Evolutionary conservation across 768 basidiomycete genomes (phyloP), one percentile per base, ranked within the genome.

Genomic region (Cystofilobasidium macerans): DNA sequence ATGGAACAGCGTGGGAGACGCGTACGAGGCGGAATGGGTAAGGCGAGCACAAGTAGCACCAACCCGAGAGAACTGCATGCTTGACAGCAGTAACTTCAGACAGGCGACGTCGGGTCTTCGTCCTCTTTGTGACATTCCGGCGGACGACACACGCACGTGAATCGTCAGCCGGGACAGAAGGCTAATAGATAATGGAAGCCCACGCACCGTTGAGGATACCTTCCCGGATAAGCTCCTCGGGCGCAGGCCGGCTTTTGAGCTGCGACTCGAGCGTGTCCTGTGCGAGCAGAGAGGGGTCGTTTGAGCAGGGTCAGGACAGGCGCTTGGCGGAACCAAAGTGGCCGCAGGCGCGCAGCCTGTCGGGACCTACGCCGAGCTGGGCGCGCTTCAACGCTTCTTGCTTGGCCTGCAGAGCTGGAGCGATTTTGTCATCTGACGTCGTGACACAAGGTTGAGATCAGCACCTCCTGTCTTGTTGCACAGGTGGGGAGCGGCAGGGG

Each of bases 261-360:
- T 81, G 81, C 45, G 82, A 81, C 61, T 83, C 83, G 42, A 87
- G 80, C 72, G 82, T 83, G 77, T 86, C 81, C 84, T 86, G 67
- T n/a, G 42, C 32, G 13, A 24, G 40, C n/a, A 20, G 66, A 61
- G 16, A 47, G 13, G 12, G 33, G 47, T 14, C 3, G 24, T 33
- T 6, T 18, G 47, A 26, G n/a, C 40, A 16, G 13, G 13, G 54
- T 69, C 45, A 47, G 45, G 9, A 40, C 38, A 40, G 38, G 5
- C 7, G 9, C 1, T 30, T 9, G 33, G 0, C 12, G 33, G 11
- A 48, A 43, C 53, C 36, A 12, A 51, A 28, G 9, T 2, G 51
- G 36, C 20, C 36, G 38, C 33, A 22, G n/a, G 48, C 20, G 43
- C 32, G 43, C 28, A 11, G 35, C 22, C 53, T 40, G 36, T 9